Percentiles rank a stretch among this genome's conserved stretches.
Conservation (phyloP, 352 stramenopile species). For the Phytopythium delawarense region DNA sequence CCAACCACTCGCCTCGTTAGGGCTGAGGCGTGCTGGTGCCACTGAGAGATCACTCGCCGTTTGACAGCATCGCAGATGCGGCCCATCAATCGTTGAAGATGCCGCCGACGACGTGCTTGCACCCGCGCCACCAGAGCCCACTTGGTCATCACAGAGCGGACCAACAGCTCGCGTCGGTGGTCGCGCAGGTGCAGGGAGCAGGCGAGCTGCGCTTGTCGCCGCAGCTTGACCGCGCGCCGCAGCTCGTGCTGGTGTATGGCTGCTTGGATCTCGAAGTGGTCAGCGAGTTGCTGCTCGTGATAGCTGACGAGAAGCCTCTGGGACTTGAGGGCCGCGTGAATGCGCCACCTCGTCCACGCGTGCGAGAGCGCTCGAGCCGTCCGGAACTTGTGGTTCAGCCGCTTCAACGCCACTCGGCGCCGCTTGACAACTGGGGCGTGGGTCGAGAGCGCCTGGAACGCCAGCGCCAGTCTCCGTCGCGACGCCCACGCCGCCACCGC, state of each 20-base stretch:
- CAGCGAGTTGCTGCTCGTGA: background rate
- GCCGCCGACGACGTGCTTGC: too few relatives aligned
- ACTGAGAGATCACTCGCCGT: background rate
- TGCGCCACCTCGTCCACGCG: slow-evolving; percentile 1
- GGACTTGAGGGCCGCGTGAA: background rate
- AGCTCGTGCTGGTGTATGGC: slow-evolving; percentile 1
- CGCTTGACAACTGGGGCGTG: background rate
- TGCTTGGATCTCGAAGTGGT: background rate
- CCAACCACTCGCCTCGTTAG: background rate
- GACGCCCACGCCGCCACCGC: background rate
- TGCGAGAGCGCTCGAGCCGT: background rate
- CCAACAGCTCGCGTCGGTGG: background rate
- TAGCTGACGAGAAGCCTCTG: background rate
- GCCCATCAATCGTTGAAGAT: background rate
- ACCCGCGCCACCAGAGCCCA: background rate
- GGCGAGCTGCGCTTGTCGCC: background rate
- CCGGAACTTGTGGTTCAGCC: background rate
- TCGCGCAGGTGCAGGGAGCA: background rate
- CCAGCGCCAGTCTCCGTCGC: background rate
- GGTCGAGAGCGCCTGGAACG: background rate
- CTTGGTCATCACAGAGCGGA: background rate
- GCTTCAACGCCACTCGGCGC: background rate
- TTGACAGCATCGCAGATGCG: background rate
- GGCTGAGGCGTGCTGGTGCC: background rate
- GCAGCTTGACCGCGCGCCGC: background rate